phyloP scores from a whole-genome alignment of 257 asterid species.

The Echites panduratus region DNA sequence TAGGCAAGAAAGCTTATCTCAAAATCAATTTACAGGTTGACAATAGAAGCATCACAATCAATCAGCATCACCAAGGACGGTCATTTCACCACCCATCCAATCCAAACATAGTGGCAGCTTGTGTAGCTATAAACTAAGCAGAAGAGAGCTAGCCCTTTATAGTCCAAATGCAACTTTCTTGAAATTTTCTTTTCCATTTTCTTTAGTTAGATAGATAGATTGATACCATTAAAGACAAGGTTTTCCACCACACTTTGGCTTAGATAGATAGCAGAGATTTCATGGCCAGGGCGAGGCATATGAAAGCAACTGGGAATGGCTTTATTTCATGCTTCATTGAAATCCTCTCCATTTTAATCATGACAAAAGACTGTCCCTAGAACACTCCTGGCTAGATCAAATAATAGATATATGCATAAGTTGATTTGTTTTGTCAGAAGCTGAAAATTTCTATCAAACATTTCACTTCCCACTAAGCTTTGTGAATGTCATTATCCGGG shows the following conservation, averaged over 20 bases:
- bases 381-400: background rate
- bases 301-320: slow-evolving; percentile 9
- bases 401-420: background rate
- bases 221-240: background rate
- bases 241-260: background rate
- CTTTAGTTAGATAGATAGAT: background rate
- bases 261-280: background rate
- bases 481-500: slow-evolving; percentile 3
- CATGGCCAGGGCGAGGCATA: background rate
- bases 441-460: background rate
- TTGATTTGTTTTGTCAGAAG: background rate
- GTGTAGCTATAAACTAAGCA: background rate
- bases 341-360: slow-evolving; percentile 4
- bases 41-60: slow-evolving; percentile 12
- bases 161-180: background rate
- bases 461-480: slow-evolving; percentile 4
- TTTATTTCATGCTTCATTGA: background rate
- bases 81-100: slow-evolving; percentile 14
- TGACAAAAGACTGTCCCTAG: background rate
- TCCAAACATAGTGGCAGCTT: slow-evolving; percentile 15
- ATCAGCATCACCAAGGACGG: slow-evolving; percentile 16
- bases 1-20: background rate
- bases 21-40: slow-evolving; percentile 13
- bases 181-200: background rate
- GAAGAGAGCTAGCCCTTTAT: background rate